Conservation (phyloP, 345 rosid genomes). For the Sapria himalayana region DNA sequence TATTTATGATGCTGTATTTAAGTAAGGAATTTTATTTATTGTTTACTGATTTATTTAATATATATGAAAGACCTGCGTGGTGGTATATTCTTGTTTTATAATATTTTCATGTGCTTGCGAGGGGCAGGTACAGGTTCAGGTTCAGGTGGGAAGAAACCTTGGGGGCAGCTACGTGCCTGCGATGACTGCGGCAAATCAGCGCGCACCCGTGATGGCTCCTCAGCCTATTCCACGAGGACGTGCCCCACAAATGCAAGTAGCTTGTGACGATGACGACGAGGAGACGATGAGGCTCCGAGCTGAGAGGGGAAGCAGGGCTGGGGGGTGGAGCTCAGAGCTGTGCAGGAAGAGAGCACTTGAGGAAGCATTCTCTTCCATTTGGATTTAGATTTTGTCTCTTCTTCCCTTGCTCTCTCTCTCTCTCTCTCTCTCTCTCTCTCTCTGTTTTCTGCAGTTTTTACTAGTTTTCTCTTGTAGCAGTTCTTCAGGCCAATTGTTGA, state of each 20-base stretch:
- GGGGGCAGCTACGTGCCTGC: conserved; percentile 46
- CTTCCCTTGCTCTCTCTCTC: too few relatives aligned
- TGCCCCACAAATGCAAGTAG: conserved; percentile 33
- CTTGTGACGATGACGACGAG: conserved; percentile 37
- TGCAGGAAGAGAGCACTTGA: conserved; percentile 74
- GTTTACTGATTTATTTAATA: too few relatives aligned
- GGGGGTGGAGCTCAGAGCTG: conserved; percentile 70
- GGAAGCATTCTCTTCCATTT: conserved; percentile 82
- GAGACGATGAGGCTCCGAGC: conserved; percentile 48
- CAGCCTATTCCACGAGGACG: conserved; percentile 54
- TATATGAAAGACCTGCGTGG: too few relatives aligned
- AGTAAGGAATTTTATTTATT: too few relatives aligned
- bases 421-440: too few relatives aligned
- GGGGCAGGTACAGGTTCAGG: conserved; percentile 21
- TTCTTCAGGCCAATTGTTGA: too few relatives aligned
- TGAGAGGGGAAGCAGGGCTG: conserved; percentile 66
- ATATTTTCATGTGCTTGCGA: too few relatives aligned
- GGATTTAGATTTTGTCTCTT: conserved; percentile 48
- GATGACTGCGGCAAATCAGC: conserved; percentile 52
- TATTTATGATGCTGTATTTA: too few relatives aligned
- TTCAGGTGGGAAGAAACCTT: conserved; percentile 26
- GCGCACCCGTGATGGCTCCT: conserved; percentile 51
- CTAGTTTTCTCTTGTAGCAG: too few relatives aligned
- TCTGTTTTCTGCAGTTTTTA: too few relatives aligned
- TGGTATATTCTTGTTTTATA: too few relatives aligned